Percentiles rank a stretch among this genome's conserved stretches.
Conservation (phyloP, 2,329 filamentous ascomycete genomes). For the Colletotrichum cuscutae region DNA sequence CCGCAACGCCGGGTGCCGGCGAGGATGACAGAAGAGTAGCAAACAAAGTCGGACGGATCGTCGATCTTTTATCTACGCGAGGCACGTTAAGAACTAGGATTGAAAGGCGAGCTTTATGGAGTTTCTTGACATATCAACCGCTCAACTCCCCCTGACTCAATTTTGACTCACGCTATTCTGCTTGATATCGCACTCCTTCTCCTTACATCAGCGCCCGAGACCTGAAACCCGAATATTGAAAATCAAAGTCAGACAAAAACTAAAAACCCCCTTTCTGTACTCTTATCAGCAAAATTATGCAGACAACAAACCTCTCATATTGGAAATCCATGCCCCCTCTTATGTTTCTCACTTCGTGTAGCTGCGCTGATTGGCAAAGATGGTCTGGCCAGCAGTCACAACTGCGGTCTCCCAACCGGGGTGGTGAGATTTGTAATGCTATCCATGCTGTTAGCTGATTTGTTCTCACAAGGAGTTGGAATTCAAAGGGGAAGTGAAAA, state of each 20-base stretch:
- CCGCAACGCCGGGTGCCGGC: neutral
- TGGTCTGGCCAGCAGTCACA: neutral
- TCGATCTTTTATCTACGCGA: neutral
- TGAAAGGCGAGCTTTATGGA: neutral
- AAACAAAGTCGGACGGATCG: neutral
- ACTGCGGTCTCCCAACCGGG: neutral
- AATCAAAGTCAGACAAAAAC: neutral
- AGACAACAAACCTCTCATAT: neutral
- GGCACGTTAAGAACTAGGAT: neutral
- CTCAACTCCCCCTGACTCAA: neutral
- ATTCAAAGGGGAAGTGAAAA: neutral
- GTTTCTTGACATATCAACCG: neutral
- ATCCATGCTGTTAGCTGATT: neutral
- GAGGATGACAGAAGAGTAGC: neutral
- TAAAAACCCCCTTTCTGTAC: neutral
- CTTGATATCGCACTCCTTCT: neutral
- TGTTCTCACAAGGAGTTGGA: neutral
- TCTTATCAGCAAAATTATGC: neutral
- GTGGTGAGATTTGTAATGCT: neutral
- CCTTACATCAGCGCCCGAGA: neutral
- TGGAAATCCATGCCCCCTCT: neutral
- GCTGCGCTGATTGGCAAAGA: neutral
- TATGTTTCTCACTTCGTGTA: too few species aligned
- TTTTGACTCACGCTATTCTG: neutral
- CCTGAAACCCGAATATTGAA: neutral